Evolutionary conservation across 768 basidiomycete genomes (phyloP), one percentile per base, ranked within the genome.

Genomic region (Amanita pallidorosea): DNA sequence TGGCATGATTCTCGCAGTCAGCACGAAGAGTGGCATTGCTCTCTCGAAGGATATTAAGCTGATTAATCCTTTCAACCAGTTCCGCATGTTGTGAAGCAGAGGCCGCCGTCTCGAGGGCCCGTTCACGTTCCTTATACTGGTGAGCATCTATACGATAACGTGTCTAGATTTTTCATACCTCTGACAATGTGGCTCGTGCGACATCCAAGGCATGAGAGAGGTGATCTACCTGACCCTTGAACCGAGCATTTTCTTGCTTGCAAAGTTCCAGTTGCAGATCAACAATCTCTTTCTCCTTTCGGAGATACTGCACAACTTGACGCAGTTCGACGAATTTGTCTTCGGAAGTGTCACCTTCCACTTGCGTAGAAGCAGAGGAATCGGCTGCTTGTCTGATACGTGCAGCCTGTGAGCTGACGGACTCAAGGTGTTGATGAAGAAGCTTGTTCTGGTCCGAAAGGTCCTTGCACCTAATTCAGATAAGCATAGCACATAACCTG

Each of bases 211-310:
- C 79, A 55, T 81, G 80, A 13, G 74, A 72, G 37, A 90, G 62
- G 58, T 86, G 82, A 5, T 91, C 88, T 23, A 87, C 75, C 60
- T 92, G 85, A 17, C 76, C 67, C 63, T 85, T 87, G 47, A 89
- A 63, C 4, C 89, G 77, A 7, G 77, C 66, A 56, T 76, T 87
- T 67, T 93, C 89, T 53, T 85, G 74, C 57, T 76, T 74, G 71
- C 82, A 76, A 44, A 93, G 77, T 58, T 92, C 87, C 22, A 90
- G 73, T 55, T 92, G 88, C 29, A 92, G 75, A 57, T 94, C 90
- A 41, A 88, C 84, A 47, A 94, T 90, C 62, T 93, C 89, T 67
- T 94, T 92, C 72, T 93, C 91, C 60, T 85, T 89, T 37, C 91
- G 77, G 31, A 94, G 69, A 64, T 88, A 93, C 2, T 81, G 75